Evolutionary conservation across 768 basidiomycete species (phyloP), one percentile per base, ranked within the genome.

Genomic region (Crucibulum laeve): DNA sequence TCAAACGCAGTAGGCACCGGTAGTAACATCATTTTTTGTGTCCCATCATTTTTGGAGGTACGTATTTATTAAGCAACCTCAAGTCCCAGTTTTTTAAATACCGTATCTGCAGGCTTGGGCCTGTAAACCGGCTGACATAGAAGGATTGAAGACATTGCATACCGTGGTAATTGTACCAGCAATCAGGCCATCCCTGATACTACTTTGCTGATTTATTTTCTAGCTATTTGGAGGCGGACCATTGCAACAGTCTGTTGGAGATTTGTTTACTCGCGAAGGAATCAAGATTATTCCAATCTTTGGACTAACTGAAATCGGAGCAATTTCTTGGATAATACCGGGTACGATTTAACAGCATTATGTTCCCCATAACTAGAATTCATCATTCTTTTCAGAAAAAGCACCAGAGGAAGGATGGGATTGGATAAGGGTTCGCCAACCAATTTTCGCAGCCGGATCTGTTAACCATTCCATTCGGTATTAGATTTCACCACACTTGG

Each of bases 211-310:
- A 37, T 37, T 11, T 19, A 37, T 10, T n/a, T 37, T 14, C 14
- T 19, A 37, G 35, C 35, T 37, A n/a, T 37, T n/a, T 37, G 35
- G 14, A 13, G 35, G 35, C 3, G 35, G 35, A 37, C 35, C 35
- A 21, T 19, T 37, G 10, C 10, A 13, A 19, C 3, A 3, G n/a
- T n/a, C 14, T 21, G 19, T 37, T 13, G 35, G 35, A 21, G 19
- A 37, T 21, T n/a, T 37, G 35, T 19, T 37, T 11, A 21, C 19
- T 13, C 14, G 19, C 10, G 35, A 8, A 8, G 35, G 35, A 10
- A 37, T 37, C 14, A 37, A 19, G 10, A 37, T 37, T n/a, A 19
- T 37, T 13, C 35, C 35, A 13, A n/a, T 37, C 14, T 37, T n/a
- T 37, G 35, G 35, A 37, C 11, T 21, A 19, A 37, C 35, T 19